Percentiles rank a stretch among this genome's conserved stretches.
Conservation (phyloP, 1,284 basidiomycete species). For the Clitocybe nebularis region DNA sequence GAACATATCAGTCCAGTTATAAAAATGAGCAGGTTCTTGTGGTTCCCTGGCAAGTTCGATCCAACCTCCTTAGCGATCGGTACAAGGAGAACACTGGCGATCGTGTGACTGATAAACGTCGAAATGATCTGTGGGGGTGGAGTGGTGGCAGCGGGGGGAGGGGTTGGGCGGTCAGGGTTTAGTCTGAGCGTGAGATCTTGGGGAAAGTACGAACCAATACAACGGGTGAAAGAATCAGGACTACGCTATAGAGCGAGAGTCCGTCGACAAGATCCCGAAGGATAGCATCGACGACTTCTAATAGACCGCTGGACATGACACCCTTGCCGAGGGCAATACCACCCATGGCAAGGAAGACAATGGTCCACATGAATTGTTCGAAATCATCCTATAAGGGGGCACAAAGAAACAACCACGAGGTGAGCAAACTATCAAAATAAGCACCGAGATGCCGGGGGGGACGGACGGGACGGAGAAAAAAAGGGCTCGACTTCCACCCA, state of each 20-base stretch:
- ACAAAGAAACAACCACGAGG: constrained; percentile 6
- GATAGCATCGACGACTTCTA: constrained; percentile 71
- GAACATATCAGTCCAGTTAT: constrained; percentile 92
- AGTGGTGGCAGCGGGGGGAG: constrained; percentile 3
- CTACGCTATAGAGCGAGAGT: constrained; percentile 75
- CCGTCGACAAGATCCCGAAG: constrained; percentile 74
- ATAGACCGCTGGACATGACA: constrained; percentile 85
- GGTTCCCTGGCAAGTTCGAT: constrained; percentile 61
- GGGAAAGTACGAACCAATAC: constrained; percentile 70
- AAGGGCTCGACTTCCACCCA: too few species aligned
- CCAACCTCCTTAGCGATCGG: constrained; percentile 95
- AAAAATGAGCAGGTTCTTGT: constrained; percentile 83
- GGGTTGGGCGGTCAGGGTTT: constrained; percentile 13
- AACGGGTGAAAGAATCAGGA: constrained; percentile 79
- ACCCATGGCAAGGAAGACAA: constrained; percentile 97
- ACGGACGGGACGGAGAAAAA: too few species aligned
- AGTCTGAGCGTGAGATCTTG: constrained; percentile 11
- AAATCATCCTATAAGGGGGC: constrained; percentile 74
- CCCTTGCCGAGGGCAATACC: constrained; percentile 96
- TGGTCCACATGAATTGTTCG: constrained; percentile 91
- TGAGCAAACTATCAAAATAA: constrained; percentile 1
- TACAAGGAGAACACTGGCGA: constrained; percentile 92
- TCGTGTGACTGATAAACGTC: constrained; percentile 94
- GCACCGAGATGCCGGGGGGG: background rate
- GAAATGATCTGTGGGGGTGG: constrained; percentile 65